These are phyloP conservation scores for Teratosphaeria zuluensis DNA, from an alignment of 2,329 filamentous ascomycete genomes.

Conservation along the genomic window DNA sequence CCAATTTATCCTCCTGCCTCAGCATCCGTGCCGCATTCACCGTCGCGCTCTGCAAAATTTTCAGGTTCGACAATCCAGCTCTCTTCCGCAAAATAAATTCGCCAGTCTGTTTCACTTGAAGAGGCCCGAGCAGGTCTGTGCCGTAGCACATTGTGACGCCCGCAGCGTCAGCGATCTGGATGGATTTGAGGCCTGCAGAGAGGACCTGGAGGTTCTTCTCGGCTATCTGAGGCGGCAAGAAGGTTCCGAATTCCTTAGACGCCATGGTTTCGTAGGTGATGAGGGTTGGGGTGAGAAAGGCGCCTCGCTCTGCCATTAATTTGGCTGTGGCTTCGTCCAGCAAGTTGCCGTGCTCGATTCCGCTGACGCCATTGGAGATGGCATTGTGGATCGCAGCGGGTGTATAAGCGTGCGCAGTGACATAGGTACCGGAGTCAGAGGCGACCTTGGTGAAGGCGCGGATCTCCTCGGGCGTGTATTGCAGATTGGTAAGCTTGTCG, in stretches of 20 bases:
- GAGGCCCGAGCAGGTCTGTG: slow-evolving; percentile 44
- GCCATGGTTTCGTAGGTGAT: slow-evolving; percentile 43
- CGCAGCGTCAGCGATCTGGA: slow-evolving; percentile 42
- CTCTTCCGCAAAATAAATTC: slow-evolving; percentile 40
- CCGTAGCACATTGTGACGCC: slow-evolving; percentile 50
- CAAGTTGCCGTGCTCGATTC: slow-evolving; percentile 53
- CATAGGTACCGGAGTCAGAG: slow-evolving; percentile 40
- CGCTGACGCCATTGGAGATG: slow-evolving; percentile 44
- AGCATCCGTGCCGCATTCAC: slow-evolving; percentile 45
- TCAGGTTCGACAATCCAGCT: slow-evolving; percentile 33
- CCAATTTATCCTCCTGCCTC: slow-evolving; percentile 37
- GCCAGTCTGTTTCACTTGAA: slow-evolving; percentile 39
- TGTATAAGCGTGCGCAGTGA: slow-evolving; percentile 51
- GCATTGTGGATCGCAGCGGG: slow-evolving; percentile 45
- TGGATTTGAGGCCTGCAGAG: slow-evolving; percentile 34
- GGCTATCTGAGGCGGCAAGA: slow-evolving; percentile 34
- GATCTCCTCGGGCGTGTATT: slow-evolving; percentile 50
- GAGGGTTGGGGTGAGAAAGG: slow-evolving; percentile 46
- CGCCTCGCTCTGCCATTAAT: slow-evolving; percentile 41
- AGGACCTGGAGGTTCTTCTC: slow-evolving; percentile 45
- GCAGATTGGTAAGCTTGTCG: slow-evolving; percentile 43
- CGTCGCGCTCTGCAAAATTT: slow-evolving; percentile 43
- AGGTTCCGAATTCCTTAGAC: slow-evolving; percentile 33
- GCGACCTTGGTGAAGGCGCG: slow-evolving; percentile 44
- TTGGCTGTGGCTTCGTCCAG: slow-evolving; percentile 47